A percentile compares a stretch with the other conserved stretches of the same genome.
Evolutionary conservation across 306 rosid genomes (phyloP).

Genomic region (Vicia sativa): DNA sequence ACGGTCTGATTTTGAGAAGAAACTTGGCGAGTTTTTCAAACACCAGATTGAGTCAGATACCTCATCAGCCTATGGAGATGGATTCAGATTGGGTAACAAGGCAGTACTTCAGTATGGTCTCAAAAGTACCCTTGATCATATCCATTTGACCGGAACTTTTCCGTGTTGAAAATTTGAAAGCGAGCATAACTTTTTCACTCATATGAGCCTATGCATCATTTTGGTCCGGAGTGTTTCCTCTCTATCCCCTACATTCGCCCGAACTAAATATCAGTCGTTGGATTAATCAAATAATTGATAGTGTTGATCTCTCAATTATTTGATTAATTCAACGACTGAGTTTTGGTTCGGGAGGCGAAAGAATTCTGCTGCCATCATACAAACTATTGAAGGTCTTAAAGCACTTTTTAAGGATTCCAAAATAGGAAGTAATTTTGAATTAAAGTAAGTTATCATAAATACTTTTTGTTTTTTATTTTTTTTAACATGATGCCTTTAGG

Average conservation of each 20-base stretch:
- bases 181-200: constrained; percentile 18
- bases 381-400: neutral
- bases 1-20: constrained; percentile 86
- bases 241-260: neutral
- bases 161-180: constrained; percentile 52
- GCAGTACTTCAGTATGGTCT: constrained; percentile 77
- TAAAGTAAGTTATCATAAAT: neutral
- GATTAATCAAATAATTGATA: neutral
- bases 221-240: neutral
- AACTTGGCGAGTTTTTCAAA: constrained; percentile 83
- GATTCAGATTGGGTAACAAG: constrained; percentile 75
- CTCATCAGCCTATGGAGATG: constrained; percentile 89
- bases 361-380: neutral
- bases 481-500: neutral
- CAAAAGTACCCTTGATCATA: constrained; percentile 88
- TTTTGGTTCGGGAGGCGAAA: neutral
- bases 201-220: constrained; percentile 25
- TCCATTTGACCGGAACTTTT: constrained; percentile 77
- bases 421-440: constrained; percentile 14
- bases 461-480: neutral
- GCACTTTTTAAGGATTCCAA: neutral
- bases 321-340: neutral
- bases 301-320: neutral
- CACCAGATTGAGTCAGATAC: constrained; percentile 94
- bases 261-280: neutral